Percentiles rank a stretch among this genome's conserved stretches.
Evolutionary conservation across 1,139 yeast species (phyloP).

Genomic region (Kurtzmaniella natalensis): DNA sequence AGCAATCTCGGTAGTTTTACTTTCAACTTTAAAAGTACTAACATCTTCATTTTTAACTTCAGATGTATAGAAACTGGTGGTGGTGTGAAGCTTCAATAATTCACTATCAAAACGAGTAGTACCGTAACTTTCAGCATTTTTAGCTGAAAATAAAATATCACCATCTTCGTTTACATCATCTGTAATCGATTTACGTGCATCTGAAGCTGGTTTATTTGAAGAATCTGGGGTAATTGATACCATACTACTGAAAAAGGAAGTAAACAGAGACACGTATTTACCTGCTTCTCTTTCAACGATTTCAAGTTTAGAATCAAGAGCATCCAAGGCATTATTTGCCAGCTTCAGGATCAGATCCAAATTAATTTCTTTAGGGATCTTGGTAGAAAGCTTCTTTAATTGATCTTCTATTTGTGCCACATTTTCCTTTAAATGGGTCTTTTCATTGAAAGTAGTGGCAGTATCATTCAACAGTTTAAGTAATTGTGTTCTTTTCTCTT

Average conservation of each 20-base stretch:
- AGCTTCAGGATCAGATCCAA: conserved; percentile 16
- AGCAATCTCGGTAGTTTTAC: conserved; percentile 51
- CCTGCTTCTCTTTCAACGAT: conserved; percentile 63
- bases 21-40: conserved; percentile 39
- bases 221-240: conserved; percentile 34
- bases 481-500: conserved; percentile 37
- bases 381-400: conserved; percentile 20
- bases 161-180: conserved; percentile 9
- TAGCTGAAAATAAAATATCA: conserved; percentile 22
- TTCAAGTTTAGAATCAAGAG: conserved; percentile 64
- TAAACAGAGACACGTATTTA: conserved; percentile 51
- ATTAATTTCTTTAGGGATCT: conserved; percentile 10
- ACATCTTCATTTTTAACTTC: conserved; percentile 13
- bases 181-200: conserved; percentile 2
- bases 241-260: conserved; percentile 54
- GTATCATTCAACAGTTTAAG: conserved; percentile 30
- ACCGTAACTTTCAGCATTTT: conserved; percentile 29
- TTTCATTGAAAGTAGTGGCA: conserved; percentile 22
- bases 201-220: conserved; percentile 5
- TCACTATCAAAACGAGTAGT: conserved; percentile 39
- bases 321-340: conserved; percentile 60
- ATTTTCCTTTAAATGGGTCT: conserved; percentile 22
- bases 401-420: conserved; percentile 29
- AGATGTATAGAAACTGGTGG: conserved; percentile 16
- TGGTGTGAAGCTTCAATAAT: conserved; percentile 37